Evolutionary conservation across 2,329 filamentous ascomycete species (phyloP).

Genomic region (Peltaster fructicola): DNA sequence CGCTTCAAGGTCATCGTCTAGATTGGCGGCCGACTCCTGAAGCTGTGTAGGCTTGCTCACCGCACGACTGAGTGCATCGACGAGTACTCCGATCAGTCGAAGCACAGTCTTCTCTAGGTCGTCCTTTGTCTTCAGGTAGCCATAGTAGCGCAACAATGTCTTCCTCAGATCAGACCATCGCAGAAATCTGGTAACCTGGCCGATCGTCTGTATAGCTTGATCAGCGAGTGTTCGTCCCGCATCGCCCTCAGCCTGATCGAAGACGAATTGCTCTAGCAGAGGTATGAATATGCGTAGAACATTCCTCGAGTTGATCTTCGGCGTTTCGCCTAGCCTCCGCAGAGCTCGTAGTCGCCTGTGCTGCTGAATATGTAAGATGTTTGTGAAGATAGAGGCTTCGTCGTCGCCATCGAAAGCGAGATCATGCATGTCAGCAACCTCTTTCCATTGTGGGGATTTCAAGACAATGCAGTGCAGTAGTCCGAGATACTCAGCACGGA

Average conservation of each 20-base stretch:
- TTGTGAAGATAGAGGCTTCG: conserved; percentile 76
- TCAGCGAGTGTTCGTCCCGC: conserved; percentile 64
- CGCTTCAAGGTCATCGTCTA: not conserved
- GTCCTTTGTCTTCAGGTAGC: conserved; percentile 62
- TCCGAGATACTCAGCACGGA: conserved; percentile 64
- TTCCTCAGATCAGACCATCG: conserved; percentile 86
- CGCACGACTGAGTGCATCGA: conserved; percentile 44
- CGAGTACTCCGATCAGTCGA: conserved; percentile 60
- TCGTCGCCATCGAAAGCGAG: conserved; percentile 58
- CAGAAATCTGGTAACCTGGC: conserved; percentile 53
- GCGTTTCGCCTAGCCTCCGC: conserved; percentile 54
- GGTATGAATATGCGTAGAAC: conserved; percentile 78
- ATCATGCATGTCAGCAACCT: conserved; percentile 54
- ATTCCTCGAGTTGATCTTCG: conserved; percentile 57
- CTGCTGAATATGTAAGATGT: conserved; percentile 78
- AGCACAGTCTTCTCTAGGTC: conserved; percentile 76
- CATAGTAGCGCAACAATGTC: conserved; percentile 65
- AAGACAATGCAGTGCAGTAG: conserved; percentile 65
- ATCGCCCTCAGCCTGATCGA: conserved; percentile 64
- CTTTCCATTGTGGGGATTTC: conserved; percentile 48
- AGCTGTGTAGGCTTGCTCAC: conserved; percentile 21
- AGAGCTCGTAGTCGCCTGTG: conserved; percentile 73
- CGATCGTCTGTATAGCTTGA: conserved; percentile 68
- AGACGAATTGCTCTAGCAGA: conserved; percentile 83
- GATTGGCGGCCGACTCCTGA: conserved; percentile 3